phyloP scores from a whole-genome alignment of 1,284 basidiomycete genomes.

The Heterobasidion parviporum region DNA sequence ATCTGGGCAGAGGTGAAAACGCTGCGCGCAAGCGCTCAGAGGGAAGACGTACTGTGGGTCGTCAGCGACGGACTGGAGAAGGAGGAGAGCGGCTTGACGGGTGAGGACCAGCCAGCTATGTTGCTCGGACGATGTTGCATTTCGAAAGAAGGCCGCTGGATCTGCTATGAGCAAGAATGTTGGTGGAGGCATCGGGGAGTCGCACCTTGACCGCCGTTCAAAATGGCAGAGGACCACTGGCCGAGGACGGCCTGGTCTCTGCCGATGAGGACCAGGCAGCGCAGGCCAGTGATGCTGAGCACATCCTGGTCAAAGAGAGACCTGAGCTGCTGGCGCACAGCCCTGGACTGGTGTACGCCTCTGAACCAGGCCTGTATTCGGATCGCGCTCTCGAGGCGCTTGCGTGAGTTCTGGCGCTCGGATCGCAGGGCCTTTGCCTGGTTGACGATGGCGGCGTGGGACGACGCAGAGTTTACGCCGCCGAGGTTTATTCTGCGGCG shows the following conservation, averaged over 20 bases:
- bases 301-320: slow-evolving; percentile 40
- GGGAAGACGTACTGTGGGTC: slow-evolving; percentile 34
- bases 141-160: slow-evolving; percentile 20
- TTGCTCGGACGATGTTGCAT: slow-evolving; percentile 26
- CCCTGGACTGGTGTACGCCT: slow-evolving; percentile 32
- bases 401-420: slow-evolving; percentile 48
- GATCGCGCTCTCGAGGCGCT: slow-evolving; percentile 46
- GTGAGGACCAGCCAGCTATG: slow-evolving; percentile 53
- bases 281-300: slow-evolving; percentile 41
- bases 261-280: slow-evolving; percentile 54
- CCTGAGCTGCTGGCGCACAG: slow-evolving; percentile 34
- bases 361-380: slow-evolving; percentile 67
- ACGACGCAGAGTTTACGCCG: slow-evolving; percentile 42
- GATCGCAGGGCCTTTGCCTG: slow-evolving; percentile 50
- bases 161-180: not conserved
- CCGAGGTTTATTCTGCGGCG: slow-evolving; percentile 73
- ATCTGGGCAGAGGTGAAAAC: slow-evolving; percentile 19
- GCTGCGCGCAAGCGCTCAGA: not conserved
- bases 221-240: slow-evolving; percentile 41
- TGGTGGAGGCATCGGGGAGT: slow-evolving; percentile 1
- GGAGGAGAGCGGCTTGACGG: slow-evolving; percentile 33
- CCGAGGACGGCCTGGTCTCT: slow-evolving; percentile 44
- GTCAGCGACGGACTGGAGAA: slow-evolving; percentile 43
- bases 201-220: slow-evolving; percentile 33
- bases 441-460: slow-evolving; percentile 49